Evolutionary conservation across 305 asterid species (phyloP).

Genomic region (Striga hermonthica): DNA sequence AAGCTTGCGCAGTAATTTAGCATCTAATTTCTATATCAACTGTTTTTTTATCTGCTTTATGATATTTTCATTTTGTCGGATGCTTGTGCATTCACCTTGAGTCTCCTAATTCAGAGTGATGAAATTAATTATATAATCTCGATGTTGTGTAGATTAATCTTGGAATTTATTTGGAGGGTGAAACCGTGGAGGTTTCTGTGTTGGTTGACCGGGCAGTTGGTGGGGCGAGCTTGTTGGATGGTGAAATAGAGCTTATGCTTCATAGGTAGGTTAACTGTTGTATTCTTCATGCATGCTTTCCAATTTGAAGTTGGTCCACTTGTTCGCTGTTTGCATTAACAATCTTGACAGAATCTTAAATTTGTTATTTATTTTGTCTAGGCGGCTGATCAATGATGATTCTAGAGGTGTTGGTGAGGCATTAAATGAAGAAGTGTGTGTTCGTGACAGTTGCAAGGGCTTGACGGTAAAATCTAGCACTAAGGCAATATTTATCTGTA

Average conservation of each 20-base stretch:
- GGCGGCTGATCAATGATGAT: slow-evolving; percentile 88
- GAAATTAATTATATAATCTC: slow-evolving; percentile 19
- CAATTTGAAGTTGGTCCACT: slow-evolving; percentile 1
- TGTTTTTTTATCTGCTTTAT: slow-evolving; percentile 23
- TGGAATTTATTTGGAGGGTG: slow-evolving; percentile 77
- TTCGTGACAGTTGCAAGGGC: slow-evolving; percentile 58
- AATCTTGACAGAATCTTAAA: slow-evolving; percentile 13
- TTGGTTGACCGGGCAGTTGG: slow-evolving; percentile 94
- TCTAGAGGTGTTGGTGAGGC: slow-evolving; percentile 93
- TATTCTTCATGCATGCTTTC: slow-evolving; percentile 21
- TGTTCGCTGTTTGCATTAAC: slow-evolving; percentile 24
- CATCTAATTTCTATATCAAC: slow-evolving; percentile 22
- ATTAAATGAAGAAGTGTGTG: slow-evolving; percentile 82
- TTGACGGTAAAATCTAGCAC: slow-evolving; percentile 49
- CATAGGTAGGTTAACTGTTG: slow-evolving; percentile 60
- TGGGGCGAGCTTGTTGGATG: slow-evolving; percentile 86
- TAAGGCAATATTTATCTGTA: slow-evolving; percentile 9
- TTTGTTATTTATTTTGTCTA: slow-evolving; percentile 30
- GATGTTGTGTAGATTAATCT: slow-evolving; percentile 69
- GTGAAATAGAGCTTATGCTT: slow-evolving; percentile 90
- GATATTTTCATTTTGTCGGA: slow-evolving; percentile 18
- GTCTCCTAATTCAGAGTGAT: neutral
- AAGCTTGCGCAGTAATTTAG: slow-evolving; percentile 26
- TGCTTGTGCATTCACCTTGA: slow-evolving; percentile 21
- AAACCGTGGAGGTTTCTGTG: slow-evolving; percentile 66